Evolutionary conservation across 2,329 filamentous ascomycete genomes (phyloP).

Genomic region (Pestalotiopsis fici): DNA sequence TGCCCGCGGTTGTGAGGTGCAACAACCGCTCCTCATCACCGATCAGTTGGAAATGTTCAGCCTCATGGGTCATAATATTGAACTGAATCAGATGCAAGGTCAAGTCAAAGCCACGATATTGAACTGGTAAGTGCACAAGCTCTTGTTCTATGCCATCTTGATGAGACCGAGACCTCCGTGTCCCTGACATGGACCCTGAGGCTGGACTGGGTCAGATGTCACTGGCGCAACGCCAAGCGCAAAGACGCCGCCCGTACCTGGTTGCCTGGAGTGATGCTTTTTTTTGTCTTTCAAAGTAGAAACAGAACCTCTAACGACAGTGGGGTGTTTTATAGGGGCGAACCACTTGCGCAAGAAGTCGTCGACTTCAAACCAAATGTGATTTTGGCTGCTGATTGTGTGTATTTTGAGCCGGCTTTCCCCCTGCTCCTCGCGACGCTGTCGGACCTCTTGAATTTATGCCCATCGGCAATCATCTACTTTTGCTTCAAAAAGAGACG

Average conservation of each 20-base stretch:
- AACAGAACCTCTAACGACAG: constrained; percentile 15
- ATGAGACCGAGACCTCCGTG: not conserved
- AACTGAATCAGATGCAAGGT: constrained; percentile 70
- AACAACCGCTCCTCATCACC: constrained; percentile 71
- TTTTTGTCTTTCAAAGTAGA: not conserved
- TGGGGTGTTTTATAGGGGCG: constrained; percentile 51
- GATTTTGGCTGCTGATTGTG: constrained; percentile 93
- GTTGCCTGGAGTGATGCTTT: not conserved
- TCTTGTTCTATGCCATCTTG: not conserved
- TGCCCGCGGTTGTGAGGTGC: constrained; percentile 56
- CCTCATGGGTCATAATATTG: constrained; percentile 85
- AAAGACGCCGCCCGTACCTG: not conserved
- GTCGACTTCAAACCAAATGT: constrained; percentile 67
- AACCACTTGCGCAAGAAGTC: constrained; percentile 56
- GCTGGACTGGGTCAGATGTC: not conserved
- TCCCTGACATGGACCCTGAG: not conserved
- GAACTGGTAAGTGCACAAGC: constrained; percentile 67
- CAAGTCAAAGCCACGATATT: constrained; percentile 70
- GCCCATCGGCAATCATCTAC: constrained; percentile 63
- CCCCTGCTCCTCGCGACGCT: constrained; percentile 82
- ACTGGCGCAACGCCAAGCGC: not conserved
- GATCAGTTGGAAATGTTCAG: constrained; percentile 85
- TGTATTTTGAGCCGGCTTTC: constrained; percentile 96
- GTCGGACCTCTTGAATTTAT: constrained; percentile 71
- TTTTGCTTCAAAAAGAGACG: constrained; percentile 97